Base-by-base conservation (phyloP, 371 early-diverging fungal species). In the Zychaea mexicana region DNA sequence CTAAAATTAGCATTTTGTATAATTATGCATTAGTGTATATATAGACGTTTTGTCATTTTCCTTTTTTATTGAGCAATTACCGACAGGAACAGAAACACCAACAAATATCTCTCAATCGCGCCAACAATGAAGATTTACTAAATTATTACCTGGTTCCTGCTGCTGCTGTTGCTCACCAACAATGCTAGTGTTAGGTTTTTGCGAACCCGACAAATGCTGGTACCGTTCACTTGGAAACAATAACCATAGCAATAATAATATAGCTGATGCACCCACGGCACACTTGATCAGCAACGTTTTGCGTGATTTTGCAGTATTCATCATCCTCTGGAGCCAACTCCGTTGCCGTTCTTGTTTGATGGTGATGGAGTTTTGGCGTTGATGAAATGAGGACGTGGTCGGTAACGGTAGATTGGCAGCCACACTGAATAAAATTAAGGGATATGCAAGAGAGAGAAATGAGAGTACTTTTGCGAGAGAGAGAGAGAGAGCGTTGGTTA, bases 351-450 rank as follows among this genome's bases (percentile, higher is more conserved):
- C 71, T 45, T 71, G 70, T 56, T 79, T 79, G 52, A 79, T 67
- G 32, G 68, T 58, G 39, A 77, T 69, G 26, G 80, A 79, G 59
- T 72, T 77, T 68, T 77, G 71, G 60, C 80, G 77, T 66, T 77
- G 73, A 67, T 79, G 80, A 45, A 63, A 46, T 57, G 61, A 72
- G 19, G 64, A 57, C 19, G 57, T 42, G 22, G 56, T 46, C 12
- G 56, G 57, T n/a, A 56, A 47, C 28, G 56, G 57, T 33, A 56
- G 49, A 22, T 49, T 57, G 31, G 38, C 13, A 21, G 39, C 26
- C 58, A 49, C 64, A n/a, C 36, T 57, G 58, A 46, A 57, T 49
- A 52, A 22, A 32, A 0, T 0, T 22, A n/a, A 22, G 38, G 6
- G 19, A 55, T 52, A 19, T 2, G 8, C 30, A 36, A 53, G 36